These are phyloP conservation scores for Antrodiella citrinella DNA, from an alignment of 768 basidiomycete species.

Conservation along the genomic window DNA sequence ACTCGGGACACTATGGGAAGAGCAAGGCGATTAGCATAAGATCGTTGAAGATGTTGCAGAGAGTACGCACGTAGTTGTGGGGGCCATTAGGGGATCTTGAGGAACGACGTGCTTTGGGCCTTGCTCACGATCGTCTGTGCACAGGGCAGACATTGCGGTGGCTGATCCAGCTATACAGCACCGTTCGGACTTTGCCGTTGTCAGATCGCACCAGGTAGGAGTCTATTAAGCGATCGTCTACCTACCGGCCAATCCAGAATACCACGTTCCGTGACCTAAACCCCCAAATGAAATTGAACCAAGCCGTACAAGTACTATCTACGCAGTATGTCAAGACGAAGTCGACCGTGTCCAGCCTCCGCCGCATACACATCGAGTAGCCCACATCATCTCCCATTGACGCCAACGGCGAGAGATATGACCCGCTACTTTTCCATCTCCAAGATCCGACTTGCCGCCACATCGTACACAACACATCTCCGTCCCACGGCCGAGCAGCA, in stretches of 20 bases:
- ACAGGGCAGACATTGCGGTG: slow-evolving; percentile 21
- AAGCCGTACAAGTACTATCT: background rate
- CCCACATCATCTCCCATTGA: slow-evolving; percentile 60
- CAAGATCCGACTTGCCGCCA: slow-evolving; percentile 46
- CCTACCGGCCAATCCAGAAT: too few species aligned
- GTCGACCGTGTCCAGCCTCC: slow-evolving; percentile 41
- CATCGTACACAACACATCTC: slow-evolving; percentile 53
- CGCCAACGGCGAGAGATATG: slow-evolving; percentile 41
- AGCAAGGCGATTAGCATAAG: slow-evolving; percentile 9
- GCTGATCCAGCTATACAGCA: slow-evolving; percentile 27
- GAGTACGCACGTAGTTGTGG: slow-evolving; percentile 43
- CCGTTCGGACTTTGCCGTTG: slow-evolving; percentile 14
- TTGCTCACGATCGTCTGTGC: slow-evolving; percentile 13
- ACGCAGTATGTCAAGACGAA: background rate
- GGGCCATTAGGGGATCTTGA: slow-evolving; percentile 38
- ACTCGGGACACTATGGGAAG: slow-evolving; percentile 32
- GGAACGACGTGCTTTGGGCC: slow-evolving; percentile 22
- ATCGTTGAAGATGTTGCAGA: slow-evolving; percentile 1
- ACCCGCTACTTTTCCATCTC: slow-evolving; percentile 15
- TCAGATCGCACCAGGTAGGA: background rate
- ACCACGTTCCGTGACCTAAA: too few species aligned
- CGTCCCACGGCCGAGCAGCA: slow-evolving; percentile 32
- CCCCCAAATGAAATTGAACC: too few species aligned
- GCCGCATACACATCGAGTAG: slow-evolving; percentile 58
- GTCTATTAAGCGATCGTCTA: too few species aligned